phyloP scores from a whole-genome alignment of 2,329 filamentous ascomycete species.

The Leptographium procerum region DNA sequence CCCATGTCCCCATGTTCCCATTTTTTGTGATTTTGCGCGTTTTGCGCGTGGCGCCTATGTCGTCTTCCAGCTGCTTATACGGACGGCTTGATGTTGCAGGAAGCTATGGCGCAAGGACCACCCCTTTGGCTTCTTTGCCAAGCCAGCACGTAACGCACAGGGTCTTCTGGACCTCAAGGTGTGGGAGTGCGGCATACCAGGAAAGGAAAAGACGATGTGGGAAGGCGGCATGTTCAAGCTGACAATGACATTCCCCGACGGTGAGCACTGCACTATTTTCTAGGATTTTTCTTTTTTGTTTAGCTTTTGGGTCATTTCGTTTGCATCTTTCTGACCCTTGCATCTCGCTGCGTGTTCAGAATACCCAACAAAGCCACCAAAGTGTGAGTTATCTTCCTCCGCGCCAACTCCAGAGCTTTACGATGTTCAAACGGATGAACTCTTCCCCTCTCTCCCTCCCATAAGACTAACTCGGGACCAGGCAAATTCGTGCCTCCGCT shows the following conservation, averaged over 20 bases:
- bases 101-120: slow-evolving; percentile 97
- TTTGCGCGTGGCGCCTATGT: background rate
- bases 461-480: slow-evolving; percentile 22
- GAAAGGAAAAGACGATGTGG: slow-evolving; percentile 95
- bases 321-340: background rate
- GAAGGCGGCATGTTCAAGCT: slow-evolving; percentile 96
- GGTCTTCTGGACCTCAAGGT: slow-evolving; percentile 84
- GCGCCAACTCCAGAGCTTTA: too few species aligned
- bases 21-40: too few species aligned
- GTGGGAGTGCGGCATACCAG: slow-evolving; percentile 94
- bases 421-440: too few species aligned
- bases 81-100: slow-evolving; percentile 31
- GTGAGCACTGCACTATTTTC: too few species aligned
- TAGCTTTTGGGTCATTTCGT: background rate
- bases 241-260: slow-evolving; percentile 84
- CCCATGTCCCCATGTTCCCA: background rate
- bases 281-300: too few species aligned
- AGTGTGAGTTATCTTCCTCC: slow-evolving; percentile 56
- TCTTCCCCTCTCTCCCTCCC: background rate
- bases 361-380: slow-evolving; percentile 96
- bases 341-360: slow-evolving; percentile 42
- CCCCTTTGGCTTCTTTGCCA: slow-evolving; percentile 94
- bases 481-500: slow-evolving; percentile 94
- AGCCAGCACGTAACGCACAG: slow-evolving; percentile 66
- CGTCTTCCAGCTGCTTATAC: background rate